These are phyloP conservation scores for Dimargaris cristalligena DNA, from an alignment of 192 early-diverging fungal species.

Conservation along the genomic window DNA sequence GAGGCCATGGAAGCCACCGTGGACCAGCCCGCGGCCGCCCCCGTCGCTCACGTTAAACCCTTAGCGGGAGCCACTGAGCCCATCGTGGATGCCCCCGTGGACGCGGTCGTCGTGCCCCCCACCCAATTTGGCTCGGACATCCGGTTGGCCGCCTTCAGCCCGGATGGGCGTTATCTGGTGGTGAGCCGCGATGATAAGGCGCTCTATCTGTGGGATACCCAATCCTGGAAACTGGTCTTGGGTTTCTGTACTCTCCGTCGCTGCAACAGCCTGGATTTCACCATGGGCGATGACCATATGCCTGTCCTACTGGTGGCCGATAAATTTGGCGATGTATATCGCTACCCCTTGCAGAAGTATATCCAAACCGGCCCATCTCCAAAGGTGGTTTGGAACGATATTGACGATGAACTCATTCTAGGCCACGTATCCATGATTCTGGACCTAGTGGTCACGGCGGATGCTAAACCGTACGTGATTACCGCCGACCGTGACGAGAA, in stretches of 20 bases:
- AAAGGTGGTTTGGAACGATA: neutral
- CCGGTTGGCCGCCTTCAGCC: slow-evolving; percentile 34
- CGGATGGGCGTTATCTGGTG: slow-evolving; percentile 36
- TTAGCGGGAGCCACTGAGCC: neutral
- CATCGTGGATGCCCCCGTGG: slow-evolving; percentile 10
- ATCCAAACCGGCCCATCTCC: neutral
- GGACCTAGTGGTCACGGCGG: slow-evolving; percentile 53
- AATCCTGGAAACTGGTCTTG: slow-evolving; percentile 31
- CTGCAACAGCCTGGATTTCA: slow-evolving; percentile 55
- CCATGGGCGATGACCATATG: slow-evolving; percentile 34
- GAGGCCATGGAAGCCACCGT: neutral
- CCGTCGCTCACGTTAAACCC: neutral
- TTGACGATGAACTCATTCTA: slow-evolving; percentile 20
- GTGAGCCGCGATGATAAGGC: slow-evolving; percentile 49
- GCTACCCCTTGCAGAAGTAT: slow-evolving; percentile 24
- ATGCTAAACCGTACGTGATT: slow-evolving; percentile 49
- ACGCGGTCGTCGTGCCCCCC: slow-evolving; percentile 13
- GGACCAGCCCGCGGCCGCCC: neutral
- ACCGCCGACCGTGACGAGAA: slow-evolving; percentile 97
- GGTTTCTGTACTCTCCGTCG: slow-evolving; percentile 42
- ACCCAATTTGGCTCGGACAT: slow-evolving; percentile 19
- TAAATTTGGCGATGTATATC: slow-evolving; percentile 92
- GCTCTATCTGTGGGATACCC: slow-evolving; percentile 45
- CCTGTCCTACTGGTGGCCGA: slow-evolving; percentile 66
- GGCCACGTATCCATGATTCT: slow-evolving; percentile 94